Base-by-base conservation (phyloP, 305 asterid species). In the Fraxinus floribunda region DNA sequence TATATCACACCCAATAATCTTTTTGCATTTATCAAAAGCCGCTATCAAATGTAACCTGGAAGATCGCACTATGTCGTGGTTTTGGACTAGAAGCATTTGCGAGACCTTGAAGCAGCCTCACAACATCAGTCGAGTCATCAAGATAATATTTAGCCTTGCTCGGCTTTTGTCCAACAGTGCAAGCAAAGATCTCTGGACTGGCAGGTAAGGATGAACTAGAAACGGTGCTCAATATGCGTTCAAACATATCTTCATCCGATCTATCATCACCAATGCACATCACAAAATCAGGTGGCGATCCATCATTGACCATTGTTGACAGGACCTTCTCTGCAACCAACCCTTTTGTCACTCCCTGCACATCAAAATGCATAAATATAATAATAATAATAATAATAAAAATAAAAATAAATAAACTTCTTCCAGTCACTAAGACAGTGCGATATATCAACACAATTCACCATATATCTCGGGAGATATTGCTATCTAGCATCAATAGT, bases 111-210 rank as follows among this genome's bases (percentile, higher is more conserved):
- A 76, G 26, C 62, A 76, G 7, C 35, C 79, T 76, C 52, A 41
- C 22, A 18, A 76, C 32, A 16, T 76, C 79, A 10, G 46, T 16
- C 10, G 79, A 24, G 30, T 76, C 79, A 18, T 76, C 79, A 20
- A 76, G 62, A 24, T 76, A 76, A 18, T 76, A 76, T 24, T 76
- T 76, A 34, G 79, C 79, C 79, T 72, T 72, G 77, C 77, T 72
- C 15, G 77, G 77, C 30, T 72, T 72, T 16, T 72, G 39, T 13
- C 77, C 79, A 6, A 76, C 79, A 4, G 79, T 72, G 44, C 77
- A 72, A 30, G 77, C 77, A 72, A 30, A 72, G 9, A 72, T 30
- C 9, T 72, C 77, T 13, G 77, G 39, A 72, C 20, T 13, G 9
- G 77, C 22, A 30, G 77, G 18, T 5, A 72, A 34, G 29, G 77